Evolutionary conservation across 139 green algal species (phyloP), one percentile per base, ranked within the genome.

Genomic region (Astrephomene gubernaculifera): DNA sequence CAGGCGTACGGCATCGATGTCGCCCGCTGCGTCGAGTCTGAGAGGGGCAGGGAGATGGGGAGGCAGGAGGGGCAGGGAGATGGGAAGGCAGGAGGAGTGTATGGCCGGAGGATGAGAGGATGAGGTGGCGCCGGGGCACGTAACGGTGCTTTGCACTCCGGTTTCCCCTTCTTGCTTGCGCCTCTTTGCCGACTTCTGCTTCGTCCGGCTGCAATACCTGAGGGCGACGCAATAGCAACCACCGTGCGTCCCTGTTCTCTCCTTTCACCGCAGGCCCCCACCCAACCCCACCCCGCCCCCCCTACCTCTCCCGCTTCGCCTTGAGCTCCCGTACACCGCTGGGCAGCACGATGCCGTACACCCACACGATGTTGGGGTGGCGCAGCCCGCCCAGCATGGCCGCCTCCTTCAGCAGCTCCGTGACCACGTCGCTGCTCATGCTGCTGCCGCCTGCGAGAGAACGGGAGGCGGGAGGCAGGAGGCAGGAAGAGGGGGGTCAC

Each of bases 291-390:
- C 63, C 31, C 63, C 31, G 12, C 2, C 31, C n/a, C 6, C 63
- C 73, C 2, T 53, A 88, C 83, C 64, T 85, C 33, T 85, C 69
- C 33, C 81, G 38, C 41, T 76, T 78, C 31, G 75, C 68, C 73
- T 84, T 88, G 61, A 83, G 17, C 60, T 76, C 61, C 65, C 61
- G 35, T 35, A 84, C 45, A 9, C 79, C 71, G 27, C 71, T 39
- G 19, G 91, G 91, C 83, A 97, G 87, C n/a, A 96, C 94, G 22
- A 96, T 84, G 39, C 94, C 94, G 81, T 95, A 96, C 87, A 96
- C 92, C 91, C 90, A 94, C 52, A 94, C 90, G 41, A 94, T 87
- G 60, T 92, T 93, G 53, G 89, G 92, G 68, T 95, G 92, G 12
- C 90, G 74, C 61, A 93, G 82, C 54, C 83, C 89, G 39, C 87